Evolutionary conservation across 2,329 filamentous ascomycete species (phyloP).

Genomic region (Chrysosporium keratinophilum): DNA sequence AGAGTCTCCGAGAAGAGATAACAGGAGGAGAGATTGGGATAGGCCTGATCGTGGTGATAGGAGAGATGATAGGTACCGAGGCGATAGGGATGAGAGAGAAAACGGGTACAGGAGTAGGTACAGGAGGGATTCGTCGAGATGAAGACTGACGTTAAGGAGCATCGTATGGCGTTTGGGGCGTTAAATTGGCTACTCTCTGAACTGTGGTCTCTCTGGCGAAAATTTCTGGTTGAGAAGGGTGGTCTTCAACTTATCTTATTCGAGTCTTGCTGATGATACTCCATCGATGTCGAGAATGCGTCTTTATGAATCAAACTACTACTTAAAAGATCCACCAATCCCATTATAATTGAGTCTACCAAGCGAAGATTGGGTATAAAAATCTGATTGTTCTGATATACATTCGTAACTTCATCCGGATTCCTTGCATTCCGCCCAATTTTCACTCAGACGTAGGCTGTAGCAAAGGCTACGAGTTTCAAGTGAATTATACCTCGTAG

Average conservation of each 20-base stretch:
- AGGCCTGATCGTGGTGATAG: conserved; percentile 9
- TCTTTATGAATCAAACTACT: no score
- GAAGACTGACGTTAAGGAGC: background rate
- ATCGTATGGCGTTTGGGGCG: conserved; percentile 4
- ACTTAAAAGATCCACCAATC: no score
- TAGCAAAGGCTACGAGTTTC: no score
- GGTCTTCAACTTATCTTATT: background rate
- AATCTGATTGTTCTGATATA: no score
- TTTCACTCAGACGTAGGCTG: no score
- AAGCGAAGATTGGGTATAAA: no score
- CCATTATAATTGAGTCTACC: no score
- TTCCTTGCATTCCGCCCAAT: no score
- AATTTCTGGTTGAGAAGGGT: background rate
- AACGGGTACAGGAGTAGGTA: conserved; percentile 2
- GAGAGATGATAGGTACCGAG: conserved; percentile 3
- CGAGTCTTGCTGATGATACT: background rate
- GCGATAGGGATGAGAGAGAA: background rate
- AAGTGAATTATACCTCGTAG: no score
- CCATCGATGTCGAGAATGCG: background rate
- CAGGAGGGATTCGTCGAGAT: conserved; percentile 1
- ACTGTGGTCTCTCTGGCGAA: background rate
- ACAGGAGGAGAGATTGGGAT: conserved; percentile 18
- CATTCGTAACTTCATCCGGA: no score
- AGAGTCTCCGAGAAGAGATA: conserved; percentile 46
- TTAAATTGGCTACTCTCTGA: background rate